Base-by-base conservation (phyloP, 257 asterid species). In the Solanum etuberosum region DNA sequence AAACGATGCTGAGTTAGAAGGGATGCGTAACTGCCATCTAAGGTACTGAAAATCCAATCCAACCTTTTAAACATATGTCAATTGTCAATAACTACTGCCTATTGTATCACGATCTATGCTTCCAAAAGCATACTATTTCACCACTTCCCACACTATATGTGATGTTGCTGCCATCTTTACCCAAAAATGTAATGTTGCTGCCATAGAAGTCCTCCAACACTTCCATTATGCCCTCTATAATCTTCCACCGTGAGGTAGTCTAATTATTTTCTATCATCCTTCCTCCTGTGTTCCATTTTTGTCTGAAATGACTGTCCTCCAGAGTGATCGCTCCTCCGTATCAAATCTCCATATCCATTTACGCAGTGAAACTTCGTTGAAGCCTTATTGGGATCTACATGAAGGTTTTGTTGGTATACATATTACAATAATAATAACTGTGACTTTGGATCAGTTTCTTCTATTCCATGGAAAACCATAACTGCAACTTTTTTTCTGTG, bases 1-100 rank as follows among this genome's bases (percentile, higher is more conserved):
- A 93, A 97, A 97, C 91, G 97, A 92, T 91, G 96, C 98, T 67
- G 99, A 97, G 89, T 88, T 97, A 82, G 94, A 93, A 89, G 99
- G 99, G 91, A 97, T 97, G 99, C 93, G 93, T 65, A 90, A 92
- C 87, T 93, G 92, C 91, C 99, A 97, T 92, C 93, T 97, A 57
- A 97, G 99, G 99, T 96, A 90, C 70, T 83, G 87, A 89, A 61
- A 31, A 61, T 80, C 31, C 85, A 80, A 48, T 48, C 12, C 18
- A 48, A 18, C 85, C 67, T 48, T 29, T 80, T 16, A 43, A 80
- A 37, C 68, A 80, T 80, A 46, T 80, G 85, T 46, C 42, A 80
- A 29, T 46, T 80, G 68, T 80, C 85, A 80, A 46, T 80, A 43
- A 48, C 42, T 80, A 80, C 68, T 18, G 67, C 85, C 67, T 80